phyloP scores from a whole-genome alignment of 106 monocot genomes.

The Dendrobium huoshanense region DNA sequence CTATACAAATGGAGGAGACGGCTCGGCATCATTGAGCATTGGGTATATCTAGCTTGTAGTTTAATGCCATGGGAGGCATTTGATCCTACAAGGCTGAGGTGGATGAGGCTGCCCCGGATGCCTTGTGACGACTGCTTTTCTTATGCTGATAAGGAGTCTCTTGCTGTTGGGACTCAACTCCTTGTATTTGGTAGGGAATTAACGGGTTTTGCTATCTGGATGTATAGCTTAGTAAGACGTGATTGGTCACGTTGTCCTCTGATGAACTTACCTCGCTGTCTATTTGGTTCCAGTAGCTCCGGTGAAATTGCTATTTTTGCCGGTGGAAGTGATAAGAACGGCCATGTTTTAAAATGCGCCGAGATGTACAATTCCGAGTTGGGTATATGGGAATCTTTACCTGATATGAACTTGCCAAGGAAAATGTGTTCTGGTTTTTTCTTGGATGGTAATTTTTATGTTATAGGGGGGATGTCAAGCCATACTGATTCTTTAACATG shows the following conservation, averaged over 20 bases:
- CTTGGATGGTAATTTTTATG: slow-evolving; percentile 90
- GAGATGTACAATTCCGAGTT: slow-evolving; percentile 81
- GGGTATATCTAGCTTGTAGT: slow-evolving; percentile 71
- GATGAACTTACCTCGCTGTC: slow-evolving; percentile 69
- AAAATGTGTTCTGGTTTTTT: slow-evolving; percentile 80
- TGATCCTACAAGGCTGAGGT: slow-evolving; percentile 50
- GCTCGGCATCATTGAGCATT: slow-evolving; percentile 59
- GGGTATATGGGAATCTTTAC: slow-evolving; percentile 55
- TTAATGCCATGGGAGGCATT: slow-evolving; percentile 85
- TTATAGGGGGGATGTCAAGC: slow-evolving; percentile 72
- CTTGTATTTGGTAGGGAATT: slow-evolving; percentile 92
- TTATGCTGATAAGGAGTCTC: slow-evolving; percentile 81
- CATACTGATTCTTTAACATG: slow-evolving; percentile 71
- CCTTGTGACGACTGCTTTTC: slow-evolving; percentile 91
- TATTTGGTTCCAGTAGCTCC: slow-evolving; percentile 67
- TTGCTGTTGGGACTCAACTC: slow-evolving; percentile 79
- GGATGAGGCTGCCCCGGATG: slow-evolving; percentile 81
- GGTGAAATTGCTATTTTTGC: slow-evolving; percentile 79
- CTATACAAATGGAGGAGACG: slow-evolving; percentile 63
- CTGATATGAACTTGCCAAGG: slow-evolving; percentile 67
- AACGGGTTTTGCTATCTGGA: slow-evolving; percentile 71
- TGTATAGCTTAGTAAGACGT: slow-evolving; percentile 51
- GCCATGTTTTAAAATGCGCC: slow-evolving; percentile 59
- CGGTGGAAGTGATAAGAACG: slow-evolving; percentile 65
- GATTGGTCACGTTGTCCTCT: slow-evolving; percentile 59